Evolutionary conservation across 106 monocot genomes (phyloP), one percentile per base, ranked within the genome.

Genomic region (Allium fistulosum): DNA sequence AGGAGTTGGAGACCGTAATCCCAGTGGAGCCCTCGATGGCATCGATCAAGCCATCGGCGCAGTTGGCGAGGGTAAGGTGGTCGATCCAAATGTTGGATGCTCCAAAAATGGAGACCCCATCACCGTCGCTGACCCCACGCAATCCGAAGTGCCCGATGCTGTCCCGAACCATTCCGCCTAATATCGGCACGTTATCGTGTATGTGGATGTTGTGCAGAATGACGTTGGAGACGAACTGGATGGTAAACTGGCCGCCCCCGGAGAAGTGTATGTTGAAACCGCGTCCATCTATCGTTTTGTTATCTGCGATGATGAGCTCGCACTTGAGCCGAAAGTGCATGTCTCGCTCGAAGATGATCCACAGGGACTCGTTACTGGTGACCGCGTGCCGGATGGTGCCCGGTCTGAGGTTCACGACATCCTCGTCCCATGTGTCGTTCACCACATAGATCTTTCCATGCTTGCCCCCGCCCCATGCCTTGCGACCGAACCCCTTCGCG

Each of bases 351-450:
- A 83, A 83, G 47, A 75, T 26, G 68, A 75, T 75, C 75, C 75
- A 75, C 4, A 75, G 61, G 51, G 75, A 61, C 4, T 75, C 68
- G 37, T 66, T 46, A 46, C 79, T 75, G 75, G 79, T 83, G 45
- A 75, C 83, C 26, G 75, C 83, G 56, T 79, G 57, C 14, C 83
- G 78, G 15, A 83, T 71, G 22, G 83, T 83, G 12, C 83, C 83
- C 7, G 75, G 74, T 1, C 26, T 64, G 52, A 78, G 83, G 56
- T 67, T 83, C 7, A 72, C 71, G 2, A 71, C 48, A 58, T 75
- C 68, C 47, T 75, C 56, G 58, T 83, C 78, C 6, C 63, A 51
- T 48, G 73, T 52, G 51, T 83, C 83, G 17, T 59, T 83, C 8
- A 83, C 83, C 2, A 63, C 67, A 71, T 83, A 83, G 71, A 78